Conservation (phyloP, 176 grass and related monocot species). For the Poa pratensis region DNA sequence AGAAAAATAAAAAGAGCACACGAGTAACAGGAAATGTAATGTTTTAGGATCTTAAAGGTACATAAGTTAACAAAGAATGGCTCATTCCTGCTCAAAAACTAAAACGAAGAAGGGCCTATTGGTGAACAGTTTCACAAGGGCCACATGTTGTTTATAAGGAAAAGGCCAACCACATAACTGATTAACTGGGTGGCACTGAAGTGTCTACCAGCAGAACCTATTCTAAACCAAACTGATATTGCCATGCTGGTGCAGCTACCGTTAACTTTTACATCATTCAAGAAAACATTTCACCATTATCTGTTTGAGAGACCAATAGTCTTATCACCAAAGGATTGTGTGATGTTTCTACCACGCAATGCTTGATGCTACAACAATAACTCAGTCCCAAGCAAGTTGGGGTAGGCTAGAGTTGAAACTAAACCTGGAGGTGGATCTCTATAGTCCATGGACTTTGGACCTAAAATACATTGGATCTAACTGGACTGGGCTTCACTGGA, state of each 20-base stretch:
- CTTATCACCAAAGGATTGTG: slow-evolving; percentile 20
- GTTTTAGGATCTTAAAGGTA: not conserved
- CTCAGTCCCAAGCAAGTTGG: too few species aligned
- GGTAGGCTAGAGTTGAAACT: too few species aligned
- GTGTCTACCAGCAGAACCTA: not conserved
- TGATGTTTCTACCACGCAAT: not conserved
- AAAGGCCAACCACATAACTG: not conserved
- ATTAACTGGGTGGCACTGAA: slow-evolving; percentile 14
- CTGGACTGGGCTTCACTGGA: too few species aligned
- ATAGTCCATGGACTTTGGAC: too few species aligned
- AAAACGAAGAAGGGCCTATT: not conserved
- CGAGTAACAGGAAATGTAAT: not conserved
- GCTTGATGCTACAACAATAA: too few species aligned
- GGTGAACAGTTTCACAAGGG: not conserved
- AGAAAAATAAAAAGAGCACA: not conserved
- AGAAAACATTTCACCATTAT: not conserved
- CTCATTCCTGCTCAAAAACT: not conserved
- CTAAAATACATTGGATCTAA: too few species aligned
- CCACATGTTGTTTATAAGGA: not conserved
- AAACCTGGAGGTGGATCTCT: too few species aligned
- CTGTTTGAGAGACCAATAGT: slow-evolving; percentile 18
- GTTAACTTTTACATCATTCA: slow-evolving; percentile 18
- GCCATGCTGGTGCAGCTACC: not conserved
- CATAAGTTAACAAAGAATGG: not conserved
- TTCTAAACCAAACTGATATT: not conserved